A percentile compares a stretch with the other conserved stretches of the same genome.
phyloP scores from a whole-genome alignment of 1,284 basidiomycete genomes.

The Neonothopanus nambi region DNA sequence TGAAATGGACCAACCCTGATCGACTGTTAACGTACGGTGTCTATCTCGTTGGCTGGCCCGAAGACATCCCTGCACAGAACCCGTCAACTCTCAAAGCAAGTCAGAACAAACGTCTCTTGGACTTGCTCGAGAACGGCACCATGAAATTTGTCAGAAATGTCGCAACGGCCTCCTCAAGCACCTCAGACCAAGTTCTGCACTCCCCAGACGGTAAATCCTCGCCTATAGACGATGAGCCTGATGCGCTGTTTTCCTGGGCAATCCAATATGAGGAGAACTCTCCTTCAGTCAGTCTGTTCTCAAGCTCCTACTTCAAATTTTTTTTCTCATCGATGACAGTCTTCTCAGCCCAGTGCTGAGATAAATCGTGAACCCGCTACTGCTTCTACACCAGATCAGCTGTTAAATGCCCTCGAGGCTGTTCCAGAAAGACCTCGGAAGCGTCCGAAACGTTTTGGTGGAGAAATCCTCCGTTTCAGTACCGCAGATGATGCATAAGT shows the following conservation, averaged over 20 bases:
- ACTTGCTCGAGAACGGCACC: constrained; percentile 45
- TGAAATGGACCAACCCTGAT: constrained; percentile 71
- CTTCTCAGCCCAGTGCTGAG: too few relatives aligned
- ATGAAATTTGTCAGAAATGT: constrained; percentile 45
- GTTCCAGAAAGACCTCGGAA: constrained; percentile 8
- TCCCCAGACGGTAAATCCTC: constrained; percentile 7
- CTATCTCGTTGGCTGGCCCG: constrained; percentile 61
- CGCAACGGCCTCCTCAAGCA: neutral
- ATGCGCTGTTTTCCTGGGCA: constrained; percentile 11
- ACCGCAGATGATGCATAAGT: neutral
- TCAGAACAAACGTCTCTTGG: constrained; percentile 54
- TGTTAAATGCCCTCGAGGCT: too few relatives aligned
- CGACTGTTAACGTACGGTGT: constrained; percentile 58
- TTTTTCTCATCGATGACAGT: neutral
- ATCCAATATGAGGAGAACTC: constrained; percentile 8
- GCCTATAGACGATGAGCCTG: neutral
- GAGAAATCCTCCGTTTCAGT: too few relatives aligned
- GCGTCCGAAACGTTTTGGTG: neutral
- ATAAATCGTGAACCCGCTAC: too few relatives aligned
- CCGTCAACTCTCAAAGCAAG: constrained; percentile 54
- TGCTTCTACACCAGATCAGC: neutral
- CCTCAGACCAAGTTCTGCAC: constrained; percentile 2
- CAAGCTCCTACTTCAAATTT: neutral
- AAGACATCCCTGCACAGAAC: constrained; percentile 54
- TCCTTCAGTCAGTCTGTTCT: neutral